Evolutionary conservation across 495 filamentous ascomycete species (phyloP).

Genomic region (Neurospora pannonica): DNA sequence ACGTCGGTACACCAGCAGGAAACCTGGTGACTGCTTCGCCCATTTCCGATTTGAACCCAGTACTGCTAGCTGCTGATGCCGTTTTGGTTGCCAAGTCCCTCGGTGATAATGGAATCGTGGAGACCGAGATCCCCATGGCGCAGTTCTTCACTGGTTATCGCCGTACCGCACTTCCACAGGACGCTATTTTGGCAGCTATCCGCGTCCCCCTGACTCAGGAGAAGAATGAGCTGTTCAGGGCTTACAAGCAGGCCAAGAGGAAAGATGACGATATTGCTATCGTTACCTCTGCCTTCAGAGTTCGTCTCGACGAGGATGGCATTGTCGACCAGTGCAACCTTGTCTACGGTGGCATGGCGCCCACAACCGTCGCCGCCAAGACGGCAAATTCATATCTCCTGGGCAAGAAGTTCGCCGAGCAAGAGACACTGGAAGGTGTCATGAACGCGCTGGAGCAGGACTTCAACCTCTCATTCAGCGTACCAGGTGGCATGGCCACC

Average conservation of each 20-base stretch:
- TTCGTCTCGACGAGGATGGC: slow-evolving; percentile 55
- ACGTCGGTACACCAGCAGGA: slow-evolving; percentile 91
- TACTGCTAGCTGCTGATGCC: slow-evolving; percentile 81
- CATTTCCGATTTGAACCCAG: slow-evolving; percentile 93
- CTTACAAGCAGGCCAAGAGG: slow-evolving; percentile 92
- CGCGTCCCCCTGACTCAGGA: slow-evolving; percentile 66
- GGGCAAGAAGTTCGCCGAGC: slow-evolving; percentile 72
- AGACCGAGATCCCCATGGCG: slow-evolving; percentile 79
- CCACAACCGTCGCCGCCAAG: slow-evolving; percentile 75
- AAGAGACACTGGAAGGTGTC: slow-evolving; percentile 70
- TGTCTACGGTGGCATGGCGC: slow-evolving; percentile 86
- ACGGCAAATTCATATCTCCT: slow-evolving; percentile 58
- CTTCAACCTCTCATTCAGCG: slow-evolving; percentile 75
- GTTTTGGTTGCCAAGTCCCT: slow-evolving; percentile 68
- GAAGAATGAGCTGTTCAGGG: slow-evolving; percentile 60
- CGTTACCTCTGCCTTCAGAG: slow-evolving; percentile 72
- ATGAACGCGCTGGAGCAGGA: slow-evolving; percentile 83
- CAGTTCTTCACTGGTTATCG: slow-evolving; percentile 91
- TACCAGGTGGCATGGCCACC: slow-evolving; percentile 92
- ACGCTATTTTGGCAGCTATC: slow-evolving; percentile 78
- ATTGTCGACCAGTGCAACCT: slow-evolving; percentile 62
- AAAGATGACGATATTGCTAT: slow-evolving; percentile 98
- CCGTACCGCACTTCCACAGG: slow-evolving; percentile 66
- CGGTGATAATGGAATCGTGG: slow-evolving; percentile 29
- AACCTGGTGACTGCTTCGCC: slow-evolving; percentile 93